Percentiles rank a stretch among this genome's conserved stretches.
These are phyloP conservation scores for Mycena sanguinolenta DNA, from an alignment of 768 basidiomycete genomes.

Conservation along the genomic window DNA sequence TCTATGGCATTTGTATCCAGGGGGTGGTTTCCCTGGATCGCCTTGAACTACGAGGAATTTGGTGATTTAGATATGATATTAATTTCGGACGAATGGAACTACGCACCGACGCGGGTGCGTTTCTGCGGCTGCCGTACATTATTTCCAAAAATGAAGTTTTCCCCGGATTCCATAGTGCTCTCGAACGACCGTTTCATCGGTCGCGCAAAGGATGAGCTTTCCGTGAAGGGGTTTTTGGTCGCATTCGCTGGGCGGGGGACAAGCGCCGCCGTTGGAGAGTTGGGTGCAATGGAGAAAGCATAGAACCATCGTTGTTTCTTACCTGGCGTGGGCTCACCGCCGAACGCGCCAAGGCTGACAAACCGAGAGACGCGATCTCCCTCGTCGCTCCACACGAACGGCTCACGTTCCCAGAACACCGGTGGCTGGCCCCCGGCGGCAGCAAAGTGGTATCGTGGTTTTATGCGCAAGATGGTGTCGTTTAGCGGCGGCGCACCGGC, in stretches of 20 bases:
- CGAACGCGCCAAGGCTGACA: conserved; percentile 91
- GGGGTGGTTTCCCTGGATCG: conserved; percentile 70
- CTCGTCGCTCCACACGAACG: conserved; percentile 87
- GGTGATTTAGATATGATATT: conserved; percentile 17
- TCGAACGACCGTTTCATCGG: conserved; percentile 69
- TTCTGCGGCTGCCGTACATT: conserved; percentile 70
- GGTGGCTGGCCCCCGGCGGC: conserved; percentile 73
- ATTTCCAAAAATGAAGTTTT: conserved; percentile 81
- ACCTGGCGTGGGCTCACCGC: conserved; percentile 65
- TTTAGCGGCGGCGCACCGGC: conserved; percentile 72
- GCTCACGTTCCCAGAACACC: conserved; percentile 96
- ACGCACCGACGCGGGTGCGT: conserved; percentile 67
- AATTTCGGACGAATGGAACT: not conserved
- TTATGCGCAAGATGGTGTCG: conserved; percentile 72
- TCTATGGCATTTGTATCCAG: conserved; percentile 82
- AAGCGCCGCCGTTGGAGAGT: conserved; percentile 51
- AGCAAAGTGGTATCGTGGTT: conserved; percentile 92
- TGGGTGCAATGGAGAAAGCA: conserved; percentile 88
- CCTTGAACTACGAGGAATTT: conserved; percentile 44
- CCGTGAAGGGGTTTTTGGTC: conserved; percentile 79
- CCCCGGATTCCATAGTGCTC: conserved; percentile 53
- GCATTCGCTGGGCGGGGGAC: conserved; percentile 68
- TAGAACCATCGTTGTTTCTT: conserved; percentile 98
- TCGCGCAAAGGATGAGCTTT: conserved; percentile 45
- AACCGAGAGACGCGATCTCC: conserved; percentile 80